Conservation (phyloP, 108 stramenopile genomes). For the Parietichytrium sp. region DNA sequence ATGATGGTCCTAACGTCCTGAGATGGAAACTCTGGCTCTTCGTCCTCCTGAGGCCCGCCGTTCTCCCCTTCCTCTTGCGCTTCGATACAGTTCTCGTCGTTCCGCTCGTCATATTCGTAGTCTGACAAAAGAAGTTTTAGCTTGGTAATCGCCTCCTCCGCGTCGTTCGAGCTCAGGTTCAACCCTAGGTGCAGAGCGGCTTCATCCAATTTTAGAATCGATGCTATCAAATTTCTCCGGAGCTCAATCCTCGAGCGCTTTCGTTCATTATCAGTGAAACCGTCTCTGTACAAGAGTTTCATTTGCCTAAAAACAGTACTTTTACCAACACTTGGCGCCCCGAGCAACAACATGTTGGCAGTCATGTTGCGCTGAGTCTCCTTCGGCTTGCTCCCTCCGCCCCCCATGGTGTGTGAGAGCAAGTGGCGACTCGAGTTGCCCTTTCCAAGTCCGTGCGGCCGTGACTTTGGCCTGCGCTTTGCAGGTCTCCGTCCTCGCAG, state of each 20-base stretch:
- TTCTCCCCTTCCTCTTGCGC: neutral
- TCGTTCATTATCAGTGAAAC: neutral
- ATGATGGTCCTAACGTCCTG: neutral
- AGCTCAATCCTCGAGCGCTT: constrained; percentile 2
- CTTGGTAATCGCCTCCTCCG: neutral
- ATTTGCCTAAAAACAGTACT: constrained; percentile 6
- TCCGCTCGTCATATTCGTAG: constrained; percentile 8
- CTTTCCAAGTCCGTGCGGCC: too few species aligned
- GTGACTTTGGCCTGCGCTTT: too few species aligned
- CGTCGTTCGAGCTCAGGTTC: neutral
- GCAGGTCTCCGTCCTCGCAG: too few species aligned
- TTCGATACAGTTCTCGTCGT: neutral
- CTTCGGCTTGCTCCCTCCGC: neutral
- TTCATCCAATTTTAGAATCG: constrained; percentile 1
- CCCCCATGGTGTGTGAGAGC: too few species aligned
- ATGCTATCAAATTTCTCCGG: neutral
- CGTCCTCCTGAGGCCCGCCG: neutral
- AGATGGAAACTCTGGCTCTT: neutral
- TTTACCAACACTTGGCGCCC: constrained; percentile 18
- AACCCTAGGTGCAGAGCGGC: neutral
- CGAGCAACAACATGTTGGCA: constrained; percentile 30
- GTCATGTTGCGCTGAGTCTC: neutral
- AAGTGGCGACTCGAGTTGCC: too few species aligned
- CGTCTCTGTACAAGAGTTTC: neutral
- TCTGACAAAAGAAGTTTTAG: neutral